A percentile compares a stretch with the other conserved stretches of the same genome.
Evolutionary conservation across 176 grass and related monocot genomes (phyloP).

Genomic region (Oryza punctata): DNA sequence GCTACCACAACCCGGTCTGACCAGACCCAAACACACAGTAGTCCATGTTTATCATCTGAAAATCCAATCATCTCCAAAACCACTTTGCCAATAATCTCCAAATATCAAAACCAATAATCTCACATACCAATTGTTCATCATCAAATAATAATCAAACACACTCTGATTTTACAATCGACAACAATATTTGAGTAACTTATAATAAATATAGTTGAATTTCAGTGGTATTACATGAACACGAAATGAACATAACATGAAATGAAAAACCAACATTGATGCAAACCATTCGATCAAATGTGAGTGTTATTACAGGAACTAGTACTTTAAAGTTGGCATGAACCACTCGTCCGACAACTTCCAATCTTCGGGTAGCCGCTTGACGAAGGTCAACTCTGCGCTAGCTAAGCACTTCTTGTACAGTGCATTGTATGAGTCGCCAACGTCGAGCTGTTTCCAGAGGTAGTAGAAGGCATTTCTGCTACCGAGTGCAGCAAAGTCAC

Average conservation of each 20-base stretch:
- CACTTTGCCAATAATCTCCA: no score
- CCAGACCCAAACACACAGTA: no score
- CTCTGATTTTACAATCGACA: no score
- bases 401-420: not conserved
- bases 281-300: not conserved
- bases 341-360: not conserved
- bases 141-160: no score
- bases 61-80: no score
- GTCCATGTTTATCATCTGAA: no score
- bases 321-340: not conserved
- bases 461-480: not conserved
- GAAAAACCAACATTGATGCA: not conserved
- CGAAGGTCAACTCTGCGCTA: not conserved
- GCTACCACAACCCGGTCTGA: no score
- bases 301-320: no score
- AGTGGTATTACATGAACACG: not conserved
- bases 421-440: not conserved
- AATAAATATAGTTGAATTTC: no score
- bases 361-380: not conserved
- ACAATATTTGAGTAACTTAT: no score
- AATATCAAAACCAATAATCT: no score
- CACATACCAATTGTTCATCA: no score
- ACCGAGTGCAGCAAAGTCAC: not conserved
- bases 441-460: not conserved
- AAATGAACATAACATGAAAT: not conserved